These are phyloP conservation scores for Isatis tinctoria DNA, from an alignment of 345 rosid species.

Conservation along the genomic window DNA sequence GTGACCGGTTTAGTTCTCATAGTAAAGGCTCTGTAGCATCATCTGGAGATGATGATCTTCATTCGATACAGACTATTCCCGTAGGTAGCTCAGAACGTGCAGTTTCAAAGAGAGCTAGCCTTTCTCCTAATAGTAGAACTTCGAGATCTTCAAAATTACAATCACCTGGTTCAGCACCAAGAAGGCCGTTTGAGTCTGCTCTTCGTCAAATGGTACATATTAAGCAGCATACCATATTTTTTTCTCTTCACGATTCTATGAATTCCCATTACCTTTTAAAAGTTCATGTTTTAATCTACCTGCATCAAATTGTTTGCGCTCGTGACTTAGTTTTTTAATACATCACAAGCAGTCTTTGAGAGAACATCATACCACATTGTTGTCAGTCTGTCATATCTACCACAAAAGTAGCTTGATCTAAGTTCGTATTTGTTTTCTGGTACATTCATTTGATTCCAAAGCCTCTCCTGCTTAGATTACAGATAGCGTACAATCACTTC, in stretches of 20 bases:
- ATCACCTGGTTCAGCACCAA: conserved; percentile 83
- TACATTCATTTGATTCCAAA: background rate
- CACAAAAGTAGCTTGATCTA: background rate
- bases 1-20: conserved; percentile 73
- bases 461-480: background rate
- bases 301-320: conserved; percentile 1
- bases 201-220: conserved; percentile 77
- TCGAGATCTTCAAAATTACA: conserved; percentile 52
- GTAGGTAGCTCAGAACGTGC: conserved; percentile 47
- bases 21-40: conserved; percentile 92
- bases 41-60: conserved; percentile 86
- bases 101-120: conserved; percentile 49
- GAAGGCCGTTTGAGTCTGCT: conserved; percentile 68
- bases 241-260: background rate
- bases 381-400: background rate
- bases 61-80: conserved; percentile 59
- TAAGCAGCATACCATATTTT: background rate
- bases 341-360: conserved; percentile 3
- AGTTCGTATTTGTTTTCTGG: conserved; percentile 1
- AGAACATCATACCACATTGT: background rate
- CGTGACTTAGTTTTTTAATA: conserved; percentile 2
- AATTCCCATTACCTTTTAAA: background rate
- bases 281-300: conserved; percentile 1
- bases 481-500: background rate
- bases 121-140: conserved; percentile 59